Evolutionary conservation across 2,329 filamentous ascomycete genomes (phyloP).

Genomic region (Ophiocordyceps unilateralis): DNA sequence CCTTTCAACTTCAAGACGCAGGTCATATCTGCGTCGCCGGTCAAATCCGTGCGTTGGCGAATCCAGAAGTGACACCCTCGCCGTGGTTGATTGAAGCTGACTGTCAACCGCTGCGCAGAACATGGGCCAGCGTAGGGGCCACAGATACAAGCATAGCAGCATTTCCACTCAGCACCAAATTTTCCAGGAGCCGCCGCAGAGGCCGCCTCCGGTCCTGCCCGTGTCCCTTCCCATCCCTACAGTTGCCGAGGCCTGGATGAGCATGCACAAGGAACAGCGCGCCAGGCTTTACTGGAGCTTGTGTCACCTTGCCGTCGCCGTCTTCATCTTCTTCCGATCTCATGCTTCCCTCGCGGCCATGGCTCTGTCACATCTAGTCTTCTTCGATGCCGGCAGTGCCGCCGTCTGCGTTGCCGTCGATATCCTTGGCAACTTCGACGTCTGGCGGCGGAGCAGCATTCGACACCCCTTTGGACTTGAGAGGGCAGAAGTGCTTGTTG

Average conservation of each 20-base stretch:
- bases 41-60: slow-evolving; percentile 49
- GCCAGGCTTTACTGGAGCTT: slow-evolving; percentile 74
- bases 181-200: slow-evolving; percentile 77
- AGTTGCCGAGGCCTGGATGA: slow-evolving; percentile 68
- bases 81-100: neutral
- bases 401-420: slow-evolving; percentile 85
- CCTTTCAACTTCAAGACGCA: slow-evolving; percentile 94
- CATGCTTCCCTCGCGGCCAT: slow-evolving; percentile 81
- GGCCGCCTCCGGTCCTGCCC: slow-evolving; percentile 74
- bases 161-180: slow-evolving; percentile 81
- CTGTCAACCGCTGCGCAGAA: slow-evolving; percentile 33
- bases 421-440: slow-evolving; percentile 89
- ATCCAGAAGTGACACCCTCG: neutral
- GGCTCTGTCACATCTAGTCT: slow-evolving; percentile 77
- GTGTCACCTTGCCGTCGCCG: slow-evolving; percentile 70
- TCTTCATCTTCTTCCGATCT: slow-evolving; percentile 71
- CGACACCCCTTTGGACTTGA: slow-evolving; percentile 89
- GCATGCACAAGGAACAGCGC: slow-evolving; percentile 79
- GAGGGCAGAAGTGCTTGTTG: slow-evolving; percentile 81
- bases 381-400: slow-evolving; percentile 89
- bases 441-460: slow-evolving; percentile 86
- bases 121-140: slow-evolving; percentile 78
- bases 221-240: slow-evolving; percentile 88
- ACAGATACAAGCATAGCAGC: slow-evolving; percentile 95
- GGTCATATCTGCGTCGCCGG: slow-evolving; percentile 53